phyloP scores from a whole-genome alignment of 2,329 filamentous ascomycete species.

The Cordyceps farinosa region DNA sequence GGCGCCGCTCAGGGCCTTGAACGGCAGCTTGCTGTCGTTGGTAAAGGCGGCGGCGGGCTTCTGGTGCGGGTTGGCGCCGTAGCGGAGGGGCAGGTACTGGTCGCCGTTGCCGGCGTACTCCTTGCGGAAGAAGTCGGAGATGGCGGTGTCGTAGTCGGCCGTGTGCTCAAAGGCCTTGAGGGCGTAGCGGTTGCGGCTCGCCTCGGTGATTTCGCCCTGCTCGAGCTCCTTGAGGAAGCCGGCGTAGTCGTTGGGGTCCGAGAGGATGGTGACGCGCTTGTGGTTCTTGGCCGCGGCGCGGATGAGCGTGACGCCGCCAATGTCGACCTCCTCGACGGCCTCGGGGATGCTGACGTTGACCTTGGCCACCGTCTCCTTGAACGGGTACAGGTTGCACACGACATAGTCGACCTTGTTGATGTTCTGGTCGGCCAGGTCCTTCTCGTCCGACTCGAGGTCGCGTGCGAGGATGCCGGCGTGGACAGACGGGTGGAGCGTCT shows the following conservation, averaged over 20 bases:
- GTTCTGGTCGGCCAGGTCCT: slow-evolving; percentile 91
- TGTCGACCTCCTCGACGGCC: slow-evolving; percentile 98
- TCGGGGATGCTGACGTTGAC: slow-evolving; percentile 95
- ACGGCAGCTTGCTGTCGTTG: slow-evolving; percentile 72
- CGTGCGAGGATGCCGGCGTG: slow-evolving; percentile 89
- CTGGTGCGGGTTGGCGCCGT: slow-evolving; percentile 97
- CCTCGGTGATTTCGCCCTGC: slow-evolving; percentile 78
- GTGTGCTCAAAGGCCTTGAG: slow-evolving; percentile 99
- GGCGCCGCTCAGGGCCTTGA: slow-evolving; percentile 85
- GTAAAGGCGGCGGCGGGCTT: slow-evolving; percentile 89
- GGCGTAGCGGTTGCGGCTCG: slow-evolving; percentile 82
- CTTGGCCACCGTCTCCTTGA: slow-evolving; percentile 97
- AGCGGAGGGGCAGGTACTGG: slow-evolving; percentile 82
- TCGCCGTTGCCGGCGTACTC: slow-evolving; percentile 84
- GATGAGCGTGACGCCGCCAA: slow-evolving; percentile 94
- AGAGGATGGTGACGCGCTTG: slow-evolving; percentile 89
- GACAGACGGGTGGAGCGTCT: slow-evolving; percentile 94
- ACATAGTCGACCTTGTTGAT: slow-evolving; percentile 95
- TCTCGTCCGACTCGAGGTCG: slow-evolving; percentile 91
- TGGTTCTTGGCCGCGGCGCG: slow-evolving; percentile 98
- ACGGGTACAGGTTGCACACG: slow-evolving; percentile 98
- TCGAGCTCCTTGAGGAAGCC: slow-evolving; percentile 90
- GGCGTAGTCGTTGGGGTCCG: slow-evolving; percentile 88
- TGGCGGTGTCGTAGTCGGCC: slow-evolving; percentile 91
- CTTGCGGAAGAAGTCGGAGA: slow-evolving; percentile 96